Evolutionary conservation across 345 rosid genomes (phyloP).

Genomic region (Gossypium raimondii): DNA sequence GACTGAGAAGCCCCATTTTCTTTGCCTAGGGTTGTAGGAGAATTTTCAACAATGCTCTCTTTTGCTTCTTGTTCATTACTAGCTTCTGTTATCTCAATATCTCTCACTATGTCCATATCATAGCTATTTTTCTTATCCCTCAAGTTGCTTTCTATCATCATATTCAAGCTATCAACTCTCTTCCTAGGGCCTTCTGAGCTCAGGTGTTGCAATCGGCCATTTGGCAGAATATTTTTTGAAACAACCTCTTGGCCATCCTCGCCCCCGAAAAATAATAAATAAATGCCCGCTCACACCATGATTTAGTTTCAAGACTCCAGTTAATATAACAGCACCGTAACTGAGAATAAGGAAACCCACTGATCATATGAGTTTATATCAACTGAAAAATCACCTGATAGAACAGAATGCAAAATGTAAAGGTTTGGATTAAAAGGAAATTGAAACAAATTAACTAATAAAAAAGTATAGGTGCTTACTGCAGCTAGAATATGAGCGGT

Average conservation of each 20-base stretch:
- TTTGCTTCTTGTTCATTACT: conserved; percentile 28
- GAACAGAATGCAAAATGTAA: conserved; percentile 11
- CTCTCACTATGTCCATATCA: conserved; percentile 32
- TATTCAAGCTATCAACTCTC: conserved; percentile 32
- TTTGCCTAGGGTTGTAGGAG: conserved; percentile 25
- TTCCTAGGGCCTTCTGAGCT: conserved; percentile 28
- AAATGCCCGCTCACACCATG: not conserved
- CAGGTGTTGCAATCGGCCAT: conserved; percentile 23
- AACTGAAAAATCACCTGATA: conserved; percentile 70
- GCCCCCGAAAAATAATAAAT: conserved; percentile 35
- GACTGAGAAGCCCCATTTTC: conserved; percentile 25
- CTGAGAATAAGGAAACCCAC: conserved; percentile 32
- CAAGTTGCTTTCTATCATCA: conserved; percentile 25
- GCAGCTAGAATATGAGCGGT: conserved; percentile 63
- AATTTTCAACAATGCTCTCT: conserved; percentile 22
- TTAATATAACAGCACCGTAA: conserved; percentile 1
- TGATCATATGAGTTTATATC: conserved; percentile 49
- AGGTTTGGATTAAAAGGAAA: conserved; percentile 17
- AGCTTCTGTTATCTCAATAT: conserved; percentile 37
- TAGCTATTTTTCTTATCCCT: conserved; percentile 17
- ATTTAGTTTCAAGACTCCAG: not conserved
- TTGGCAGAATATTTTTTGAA: conserved; percentile 27
- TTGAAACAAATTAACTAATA: not conserved
- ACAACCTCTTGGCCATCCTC: conserved; percentile 52
- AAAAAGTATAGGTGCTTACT: conserved; percentile 32